These are phyloP conservation scores for Aschersonia sp. DNA, from an alignment of 2,329 filamentous ascomycete species.

Conservation along the genomic window DNA sequence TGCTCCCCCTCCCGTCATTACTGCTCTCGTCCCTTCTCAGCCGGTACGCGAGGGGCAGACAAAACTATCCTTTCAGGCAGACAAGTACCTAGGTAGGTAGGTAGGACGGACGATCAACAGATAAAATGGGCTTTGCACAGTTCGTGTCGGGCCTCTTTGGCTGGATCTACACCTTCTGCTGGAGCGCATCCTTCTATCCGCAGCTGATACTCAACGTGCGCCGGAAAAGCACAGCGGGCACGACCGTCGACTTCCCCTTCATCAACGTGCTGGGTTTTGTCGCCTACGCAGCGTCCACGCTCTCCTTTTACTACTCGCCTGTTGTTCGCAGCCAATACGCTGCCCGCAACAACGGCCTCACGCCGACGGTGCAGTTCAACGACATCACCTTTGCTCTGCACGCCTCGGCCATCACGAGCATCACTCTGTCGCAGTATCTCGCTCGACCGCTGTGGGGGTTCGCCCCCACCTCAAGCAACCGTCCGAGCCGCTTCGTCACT, in stretches of 20 bases:
- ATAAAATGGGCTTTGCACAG: constrained; percentile 23
- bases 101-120: no score
- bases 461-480: constrained; percentile 39
- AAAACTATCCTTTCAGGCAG: no score
- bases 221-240: constrained; percentile 64
- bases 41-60: no score
- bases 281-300: constrained; percentile 62
- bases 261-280: constrained; percentile 59
- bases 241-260: constrained; percentile 76
- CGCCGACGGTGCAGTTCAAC: constrained; percentile 77
- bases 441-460: constrained; percentile 68
- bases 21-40: no score
- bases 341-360: constrained; percentile 55
- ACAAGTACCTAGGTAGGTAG: no score
- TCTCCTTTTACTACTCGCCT: constrained; percentile 64
- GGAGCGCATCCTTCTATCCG: constrained; percentile 88
- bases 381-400: constrained; percentile 81
- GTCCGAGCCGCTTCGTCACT: constrained; percentile 44
- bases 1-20: no score
- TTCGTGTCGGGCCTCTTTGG: constrained; percentile 47
- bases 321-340: constrained; percentile 73
- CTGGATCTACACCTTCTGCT: constrained; percentile 62
- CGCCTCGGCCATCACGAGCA: constrained; percentile 54
- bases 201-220: constrained; percentile 70
- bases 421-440: constrained; percentile 70